Conservation (phyloP, 2,329 filamentous ascomycete genomes). For the Penicillium sp. region DNA sequence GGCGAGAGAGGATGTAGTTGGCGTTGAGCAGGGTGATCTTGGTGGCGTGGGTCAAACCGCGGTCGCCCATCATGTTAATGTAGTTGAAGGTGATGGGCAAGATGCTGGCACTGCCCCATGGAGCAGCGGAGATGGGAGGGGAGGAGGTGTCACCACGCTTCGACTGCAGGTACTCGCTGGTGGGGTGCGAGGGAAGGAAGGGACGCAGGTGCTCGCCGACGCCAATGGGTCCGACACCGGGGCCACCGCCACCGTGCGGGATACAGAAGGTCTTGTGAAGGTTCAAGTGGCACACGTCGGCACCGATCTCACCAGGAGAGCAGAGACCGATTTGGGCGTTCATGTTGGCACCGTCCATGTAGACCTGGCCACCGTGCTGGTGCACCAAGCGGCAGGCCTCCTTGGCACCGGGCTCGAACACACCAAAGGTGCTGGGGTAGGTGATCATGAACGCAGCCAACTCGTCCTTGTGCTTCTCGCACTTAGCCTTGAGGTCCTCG, state of each 20-base stretch:
- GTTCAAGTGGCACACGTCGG: slow-evolving; percentile 95
- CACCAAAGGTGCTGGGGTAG: slow-evolving; percentile 91
- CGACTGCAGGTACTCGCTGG: slow-evolving; percentile 48
- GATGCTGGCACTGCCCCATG: slow-evolving; percentile 86
- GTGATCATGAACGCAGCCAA: slow-evolving; percentile 95
- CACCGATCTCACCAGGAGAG: slow-evolving; percentile 90
- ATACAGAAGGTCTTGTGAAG: slow-evolving; percentile 99
- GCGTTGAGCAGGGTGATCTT: slow-evolving; percentile 92
- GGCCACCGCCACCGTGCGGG: slow-evolving; percentile 89
- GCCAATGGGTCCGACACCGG: slow-evolving; percentile 89
- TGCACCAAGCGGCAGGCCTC: slow-evolving; percentile 83
- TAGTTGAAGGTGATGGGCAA: slow-evolving; percentile 94
- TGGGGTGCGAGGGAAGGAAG: slow-evolving; percentile 71
- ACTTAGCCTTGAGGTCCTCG: slow-evolving; percentile 80
- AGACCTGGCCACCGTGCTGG: slow-evolving; percentile 84
- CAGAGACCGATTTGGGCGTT: slow-evolving; percentile 96
- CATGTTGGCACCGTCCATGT: slow-evolving; percentile 99
- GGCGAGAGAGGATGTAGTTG: slow-evolving; percentile 89
- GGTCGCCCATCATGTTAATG: slow-evolving; percentile 85
- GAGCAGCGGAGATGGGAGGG: slow-evolving; percentile 72
- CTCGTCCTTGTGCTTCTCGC: slow-evolving; percentile 79
- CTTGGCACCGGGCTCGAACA: slow-evolving; percentile 88
- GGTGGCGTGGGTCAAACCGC: slow-evolving; percentile 82
- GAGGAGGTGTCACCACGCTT: slow-evolving; percentile 50
- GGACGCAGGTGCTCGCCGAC: slow-evolving; percentile 77